Base-by-base conservation (phyloP, 148 eudicot genomes). In the Rhododendron ferrugineum region DNA sequence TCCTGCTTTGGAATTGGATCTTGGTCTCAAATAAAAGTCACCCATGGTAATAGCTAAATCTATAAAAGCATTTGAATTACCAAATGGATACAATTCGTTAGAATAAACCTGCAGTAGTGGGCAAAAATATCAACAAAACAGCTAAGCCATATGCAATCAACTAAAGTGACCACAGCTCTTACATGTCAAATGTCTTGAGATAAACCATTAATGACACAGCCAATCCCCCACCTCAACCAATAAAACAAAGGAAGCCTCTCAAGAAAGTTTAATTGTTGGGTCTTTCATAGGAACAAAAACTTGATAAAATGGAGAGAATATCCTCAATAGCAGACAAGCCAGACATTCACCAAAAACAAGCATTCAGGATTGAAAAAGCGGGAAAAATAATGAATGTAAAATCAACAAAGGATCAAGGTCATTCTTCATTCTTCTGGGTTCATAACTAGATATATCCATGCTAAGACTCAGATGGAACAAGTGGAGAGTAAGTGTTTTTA, bases 61-160 rank as follows among this genome's bases (percentile, higher is more conserved):
- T 6, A 40, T 40, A 40, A 40, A 40, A 40, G 44, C 44, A 40
- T 40, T 40, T 40, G 44, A 40, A 40, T 40, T 40, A 40, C 44
- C 8, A 5, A 40, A 40, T 40, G 44, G 44, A 40, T 40, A 40
- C 44, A 40, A 40, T 40, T 40, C 8, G 44, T 40, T 40, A 49
- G 82, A 79, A 50, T 79, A 79, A 52, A 79, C 81, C 81, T 78
- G 81, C n/a, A 78, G 28, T 46, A n/a, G 56, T 46, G 11, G 56
- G 56, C 54, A 78, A 78, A 44, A 20, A 44, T 6, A 40, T 78
- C 34, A 46, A 46, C 50, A 76, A 40, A 40, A 20, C 23, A 76
- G 23, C 44, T 40, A 40, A 40, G 44, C 7, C 44, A 40, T 40
- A 40, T 5, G 44, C 44, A 40, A 40, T 6, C 22, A 73, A 26